These are phyloP conservation scores for Phytophthora agathidicida DNA, from an alignment of 352 stramenopile genomes.

Conservation along the genomic window DNA sequence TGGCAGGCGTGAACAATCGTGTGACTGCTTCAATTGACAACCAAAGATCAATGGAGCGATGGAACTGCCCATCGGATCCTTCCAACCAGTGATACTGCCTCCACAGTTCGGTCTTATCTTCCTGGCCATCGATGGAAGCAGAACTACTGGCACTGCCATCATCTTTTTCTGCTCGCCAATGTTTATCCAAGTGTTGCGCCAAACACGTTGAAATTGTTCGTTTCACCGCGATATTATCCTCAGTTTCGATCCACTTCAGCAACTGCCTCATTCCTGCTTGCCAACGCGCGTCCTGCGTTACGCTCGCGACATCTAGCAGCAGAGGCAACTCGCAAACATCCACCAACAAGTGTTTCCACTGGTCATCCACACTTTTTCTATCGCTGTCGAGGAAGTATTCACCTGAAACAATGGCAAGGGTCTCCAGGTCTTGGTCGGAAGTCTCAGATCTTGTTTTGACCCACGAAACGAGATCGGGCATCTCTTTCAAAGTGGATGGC, in stretches of 20 bases:
- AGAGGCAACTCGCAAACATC: conserved; percentile 46
- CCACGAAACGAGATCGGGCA: conserved; percentile 40
- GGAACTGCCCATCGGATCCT: conserved; percentile 45
- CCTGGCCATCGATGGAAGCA: conserved; percentile 10
- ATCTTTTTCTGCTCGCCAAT: conserved; percentile 33
- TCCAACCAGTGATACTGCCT: conserved; percentile 43
- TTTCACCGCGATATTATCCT: conserved; percentile 38
- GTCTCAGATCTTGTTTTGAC: conserved; percentile 15
- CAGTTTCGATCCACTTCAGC: conserved; percentile 55
- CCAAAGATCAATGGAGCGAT: conserved; percentile 52
- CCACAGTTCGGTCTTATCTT: conserved; percentile 27
- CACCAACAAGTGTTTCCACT: conserved; percentile 46
- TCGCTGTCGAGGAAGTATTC: conserved; percentile 17
- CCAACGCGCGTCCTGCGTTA: conserved; percentile 20
- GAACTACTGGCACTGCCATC: not conserved
- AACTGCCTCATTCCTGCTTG: conserved; percentile 36
- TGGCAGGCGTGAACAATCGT: conserved; percentile 45
- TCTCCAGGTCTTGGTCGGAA: conserved; percentile 1
- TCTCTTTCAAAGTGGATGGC: conserved; percentile 22
- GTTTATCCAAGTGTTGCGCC: conserved; percentile 45
- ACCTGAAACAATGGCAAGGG: conserved; percentile 17
- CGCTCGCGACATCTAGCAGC: conserved; percentile 35
- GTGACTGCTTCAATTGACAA: conserved; percentile 35
- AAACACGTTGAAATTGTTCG: conserved; percentile 52
- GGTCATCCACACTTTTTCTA: conserved; percentile 16